Conservation (phyloP, 2,329 filamentous ascomycete genomes). For the Trichoderma atrobrunneum region DNA sequence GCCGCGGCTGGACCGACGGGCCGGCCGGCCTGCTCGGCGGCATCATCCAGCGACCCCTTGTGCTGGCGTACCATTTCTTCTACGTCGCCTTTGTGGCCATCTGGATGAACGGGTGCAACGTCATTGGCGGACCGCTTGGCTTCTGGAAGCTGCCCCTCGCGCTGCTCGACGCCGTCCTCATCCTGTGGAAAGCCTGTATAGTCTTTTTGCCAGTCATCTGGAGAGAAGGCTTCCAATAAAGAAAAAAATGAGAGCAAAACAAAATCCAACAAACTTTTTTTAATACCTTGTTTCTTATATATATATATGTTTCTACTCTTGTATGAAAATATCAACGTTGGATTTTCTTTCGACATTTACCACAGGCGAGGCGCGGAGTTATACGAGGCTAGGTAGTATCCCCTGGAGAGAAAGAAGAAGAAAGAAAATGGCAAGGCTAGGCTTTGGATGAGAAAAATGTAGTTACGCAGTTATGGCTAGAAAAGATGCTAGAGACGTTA, state of each 20-base stretch:
- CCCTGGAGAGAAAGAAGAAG: neutral
- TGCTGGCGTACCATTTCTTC: conserved; percentile 92
- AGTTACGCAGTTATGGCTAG: conserved; percentile 11
- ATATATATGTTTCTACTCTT: neutral
- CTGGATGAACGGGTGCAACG: conserved; percentile 55
- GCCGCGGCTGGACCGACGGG: conserved; percentile 69
- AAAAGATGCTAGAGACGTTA: neutral
- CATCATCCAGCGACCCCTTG: conserved; percentile 70
- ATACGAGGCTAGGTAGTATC: neutral
- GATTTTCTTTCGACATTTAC: neutral
- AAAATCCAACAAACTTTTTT: neutral
- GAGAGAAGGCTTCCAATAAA: conserved; percentile 50
- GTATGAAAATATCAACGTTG: neutral
- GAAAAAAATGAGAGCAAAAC: neutral
- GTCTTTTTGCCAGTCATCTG: conserved; percentile 83
- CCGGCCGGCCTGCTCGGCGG: conserved; percentile 81
- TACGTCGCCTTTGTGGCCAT: conserved; percentile 85
- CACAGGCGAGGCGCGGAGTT: conserved; percentile 3
- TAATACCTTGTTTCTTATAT: neutral
- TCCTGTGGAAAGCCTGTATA: conserved; percentile 76
- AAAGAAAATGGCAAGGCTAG: neutral
- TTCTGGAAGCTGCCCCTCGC: conserved; percentile 55
- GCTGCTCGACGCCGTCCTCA: conserved; percentile 61
- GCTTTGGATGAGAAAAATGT: conserved; percentile 9
- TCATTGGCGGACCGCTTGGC: conserved; percentile 39